phyloP scores from a whole-genome alignment of 768 basidiomycete species.

The Mycena galopus region DNA sequence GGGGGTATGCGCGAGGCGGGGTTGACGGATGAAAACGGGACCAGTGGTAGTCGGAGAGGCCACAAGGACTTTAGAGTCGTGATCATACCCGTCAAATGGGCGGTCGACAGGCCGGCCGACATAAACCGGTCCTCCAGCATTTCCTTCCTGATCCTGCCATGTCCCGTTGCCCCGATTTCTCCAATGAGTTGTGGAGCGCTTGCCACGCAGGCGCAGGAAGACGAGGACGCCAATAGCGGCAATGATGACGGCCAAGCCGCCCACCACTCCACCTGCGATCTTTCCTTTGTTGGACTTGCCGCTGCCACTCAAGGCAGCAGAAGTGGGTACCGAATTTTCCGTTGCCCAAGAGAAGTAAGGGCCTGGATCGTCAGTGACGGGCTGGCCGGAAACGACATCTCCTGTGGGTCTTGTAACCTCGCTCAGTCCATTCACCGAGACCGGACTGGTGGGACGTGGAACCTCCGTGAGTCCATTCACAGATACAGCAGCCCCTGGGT shows the following conservation, averaged over 20 bases:
- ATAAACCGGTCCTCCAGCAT: constrained; percentile 42
- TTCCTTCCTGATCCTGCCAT: constrained; percentile 31
- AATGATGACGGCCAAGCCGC: constrained; percentile 17
- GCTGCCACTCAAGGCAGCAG: not conserved
- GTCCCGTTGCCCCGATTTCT: constrained; percentile 22
- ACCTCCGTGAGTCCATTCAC: not conserved
- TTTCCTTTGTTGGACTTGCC: constrained; percentile 18
- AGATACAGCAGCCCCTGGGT: constrained; percentile 2
- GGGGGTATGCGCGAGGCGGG: not conserved
- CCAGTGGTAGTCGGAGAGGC: constrained; percentile 25
- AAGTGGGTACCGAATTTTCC: not conserved
- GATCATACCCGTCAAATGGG: constrained; percentile 37
- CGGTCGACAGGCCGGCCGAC: constrained; percentile 34
- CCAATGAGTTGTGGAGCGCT: constrained; percentile 29
- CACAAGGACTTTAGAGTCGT: constrained; percentile 27
- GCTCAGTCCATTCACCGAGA: constrained; percentile 11
- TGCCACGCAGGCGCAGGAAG: constrained; percentile 21
- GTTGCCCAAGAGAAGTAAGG: not conserved
- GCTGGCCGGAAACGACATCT: not conserved
- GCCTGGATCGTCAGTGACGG: not conserved
- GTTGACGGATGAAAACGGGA: constrained; percentile 18
- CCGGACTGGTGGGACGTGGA: not conserved
- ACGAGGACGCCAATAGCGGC: constrained; percentile 16
- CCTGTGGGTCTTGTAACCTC: not conserved
- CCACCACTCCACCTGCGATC: constrained; percentile 27